A percentile compares a stretch with the other conserved stretches of the same genome.
phyloP scores from a whole-genome alignment of 441 rosid species.

The Melastoma candidum region DNA sequence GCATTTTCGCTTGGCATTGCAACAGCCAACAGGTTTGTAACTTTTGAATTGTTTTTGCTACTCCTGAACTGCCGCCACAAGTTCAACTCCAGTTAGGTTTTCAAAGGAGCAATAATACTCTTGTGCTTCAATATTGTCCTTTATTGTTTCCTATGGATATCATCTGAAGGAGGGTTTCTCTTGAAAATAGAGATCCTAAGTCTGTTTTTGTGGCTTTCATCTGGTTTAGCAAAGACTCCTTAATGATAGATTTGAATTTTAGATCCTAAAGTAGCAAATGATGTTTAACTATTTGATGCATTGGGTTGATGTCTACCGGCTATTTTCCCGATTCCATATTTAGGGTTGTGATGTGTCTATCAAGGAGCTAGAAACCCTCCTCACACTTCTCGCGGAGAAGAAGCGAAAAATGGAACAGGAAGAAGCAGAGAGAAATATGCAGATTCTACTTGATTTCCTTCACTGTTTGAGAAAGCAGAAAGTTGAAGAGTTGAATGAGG shows the following conservation, averaged over 20 bases:
- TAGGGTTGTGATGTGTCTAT: slow-evolving; percentile 91
- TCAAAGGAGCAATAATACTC: neutral
- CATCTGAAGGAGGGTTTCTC: too few species aligned
- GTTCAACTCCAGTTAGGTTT: too few species aligned
- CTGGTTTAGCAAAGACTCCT: too few species aligned
- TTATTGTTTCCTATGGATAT: too few species aligned
- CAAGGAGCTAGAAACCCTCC: slow-evolving; percentile 76
- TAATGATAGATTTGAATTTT: too few species aligned
- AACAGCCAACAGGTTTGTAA: slow-evolving; percentile 44
- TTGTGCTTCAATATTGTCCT: neutral
- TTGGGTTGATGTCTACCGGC: neutral
- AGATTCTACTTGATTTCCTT: slow-evolving; percentile 86
- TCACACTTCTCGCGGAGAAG: slow-evolving; percentile 74
- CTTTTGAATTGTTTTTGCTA: neutral
- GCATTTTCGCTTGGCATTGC: slow-evolving; percentile 65
- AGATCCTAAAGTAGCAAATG: neutral
- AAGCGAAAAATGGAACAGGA: slow-evolving; percentile 98
- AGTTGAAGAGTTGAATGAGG: slow-evolving; percentile 87
- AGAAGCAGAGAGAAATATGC: slow-evolving; percentile 99
- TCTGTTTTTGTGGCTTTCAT: too few species aligned
- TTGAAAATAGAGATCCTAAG: too few species aligned
- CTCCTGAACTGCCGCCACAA: too few species aligned
- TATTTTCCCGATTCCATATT: slow-evolving; percentile 17
- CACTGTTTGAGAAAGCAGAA: slow-evolving; percentile 81
- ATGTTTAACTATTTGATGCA: neutral